These are phyloP conservation scores for Xylaria telfairii DNA, from an alignment of 495 filamentous ascomycete genomes.

Conservation along the genomic window DNA sequence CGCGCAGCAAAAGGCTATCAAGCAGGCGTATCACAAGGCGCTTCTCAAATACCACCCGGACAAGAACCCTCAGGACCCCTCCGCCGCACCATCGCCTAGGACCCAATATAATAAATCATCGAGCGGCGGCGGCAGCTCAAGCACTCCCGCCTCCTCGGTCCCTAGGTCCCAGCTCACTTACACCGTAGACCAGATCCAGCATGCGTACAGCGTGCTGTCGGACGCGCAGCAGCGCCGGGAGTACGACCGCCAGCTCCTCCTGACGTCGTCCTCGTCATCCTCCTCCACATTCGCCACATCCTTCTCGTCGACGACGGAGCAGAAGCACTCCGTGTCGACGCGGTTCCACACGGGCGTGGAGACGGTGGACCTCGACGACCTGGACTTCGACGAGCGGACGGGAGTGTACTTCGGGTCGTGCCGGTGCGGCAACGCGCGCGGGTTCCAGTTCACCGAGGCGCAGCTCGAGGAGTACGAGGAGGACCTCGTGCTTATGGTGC, in stretches of 20 bases:
- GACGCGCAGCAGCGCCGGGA: constrained; percentile 61
- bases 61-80: constrained; percentile 53
- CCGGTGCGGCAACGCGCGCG: constrained; percentile 79
- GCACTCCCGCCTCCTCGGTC: constrained; percentile 25
- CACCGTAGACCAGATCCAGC: constrained; percentile 79
- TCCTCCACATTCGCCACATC: neutral
- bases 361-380: constrained; percentile 82
- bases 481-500: constrained; percentile 73
- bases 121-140: constrained; percentile 11
- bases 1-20: constrained; percentile 54
- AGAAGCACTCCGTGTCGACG: constrained; percentile 15
- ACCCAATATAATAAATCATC: constrained; percentile 22
- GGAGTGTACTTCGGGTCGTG: constrained; percentile 71
- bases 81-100: constrained; percentile 23
- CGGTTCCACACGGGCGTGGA: constrained; percentile 74
- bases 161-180: constrained; percentile 37
- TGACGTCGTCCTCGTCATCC: neutral
- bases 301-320: neutral
- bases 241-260: constrained; percentile 66
- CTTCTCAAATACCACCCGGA: constrained; percentile 84
- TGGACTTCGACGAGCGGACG: constrained; percentile 60
- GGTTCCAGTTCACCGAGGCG: constrained; percentile 70
- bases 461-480: constrained; percentile 72
- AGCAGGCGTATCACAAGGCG: constrained; percentile 78
- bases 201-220: constrained; percentile 75